phyloP scores from a whole-genome alignment of 805 yeast species.

The Metschnikowia amazonensis region DNA sequence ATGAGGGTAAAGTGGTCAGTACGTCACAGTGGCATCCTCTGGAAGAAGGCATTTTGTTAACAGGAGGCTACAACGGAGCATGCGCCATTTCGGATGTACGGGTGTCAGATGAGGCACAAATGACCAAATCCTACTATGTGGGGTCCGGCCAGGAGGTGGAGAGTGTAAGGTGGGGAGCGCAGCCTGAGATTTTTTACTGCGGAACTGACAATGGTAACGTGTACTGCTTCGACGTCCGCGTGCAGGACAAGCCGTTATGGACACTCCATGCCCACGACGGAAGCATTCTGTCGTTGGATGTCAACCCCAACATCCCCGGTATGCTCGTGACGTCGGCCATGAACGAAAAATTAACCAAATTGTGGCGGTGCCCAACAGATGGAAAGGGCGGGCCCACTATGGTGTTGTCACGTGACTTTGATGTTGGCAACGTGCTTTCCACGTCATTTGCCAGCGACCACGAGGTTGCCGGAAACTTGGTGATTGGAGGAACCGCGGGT shows the following conservation, averaged over 20 bases:
- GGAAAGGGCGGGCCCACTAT: slow-evolving; percentile 63
- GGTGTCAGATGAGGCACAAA: slow-evolving; percentile 53
- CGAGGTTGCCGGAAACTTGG: slow-evolving; percentile 79
- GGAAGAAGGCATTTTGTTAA: slow-evolving; percentile 65
- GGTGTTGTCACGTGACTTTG: slow-evolving; percentile 88
- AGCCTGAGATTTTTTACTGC: slow-evolving; percentile 58
- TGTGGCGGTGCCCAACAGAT: slow-evolving; percentile 70
- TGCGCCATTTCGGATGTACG: slow-evolving; percentile 84
- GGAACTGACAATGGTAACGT: slow-evolving; percentile 91
- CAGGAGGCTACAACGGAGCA: slow-evolving; percentile 92
- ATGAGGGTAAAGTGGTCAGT: slow-evolving; percentile 77
- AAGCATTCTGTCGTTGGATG: slow-evolving; percentile 78
- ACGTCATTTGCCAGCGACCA: slow-evolving; percentile 81
- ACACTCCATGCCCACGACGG: slow-evolving; percentile 96
- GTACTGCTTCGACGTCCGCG: slow-evolving; percentile 83
- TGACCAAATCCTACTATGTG: slow-evolving; percentile 64
- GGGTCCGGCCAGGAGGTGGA: slow-evolving; percentile 79
- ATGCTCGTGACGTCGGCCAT: slow-evolving; percentile 82
- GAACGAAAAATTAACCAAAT: slow-evolving; percentile 81
- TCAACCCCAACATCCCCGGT: slow-evolving; percentile 64
- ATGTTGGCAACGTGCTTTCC: slow-evolving; percentile 86
- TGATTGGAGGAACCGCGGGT: slow-evolving; percentile 82
- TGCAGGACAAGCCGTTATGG: slow-evolving; percentile 74
- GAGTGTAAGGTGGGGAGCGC: slow-evolving; percentile 65
- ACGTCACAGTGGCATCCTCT: slow-evolving; percentile 78